Evolutionary conservation across 23 red algal genomes (phyloP), one percentile per base, ranked within the genome.

Genomic region (Gracilariopsis chorda): DNA sequence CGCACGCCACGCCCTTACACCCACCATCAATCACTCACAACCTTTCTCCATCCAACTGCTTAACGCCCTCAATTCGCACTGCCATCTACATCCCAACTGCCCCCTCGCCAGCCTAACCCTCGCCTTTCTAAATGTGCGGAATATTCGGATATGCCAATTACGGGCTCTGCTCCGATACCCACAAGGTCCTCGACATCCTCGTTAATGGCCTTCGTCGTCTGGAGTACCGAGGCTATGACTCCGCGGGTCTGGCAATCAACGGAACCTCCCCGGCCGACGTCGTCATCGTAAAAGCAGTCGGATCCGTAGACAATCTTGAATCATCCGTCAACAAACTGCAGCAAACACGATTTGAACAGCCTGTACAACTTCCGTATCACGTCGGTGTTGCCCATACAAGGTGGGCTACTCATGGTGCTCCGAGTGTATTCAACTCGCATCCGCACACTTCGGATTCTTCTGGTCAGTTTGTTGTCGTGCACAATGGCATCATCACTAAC

Each of bases 401-500:
- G 13, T 98, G 96, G 96, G 96, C 96, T 24, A 98, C 96, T 7
- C 96, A 98, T 34, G 96, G 96, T 55, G 93, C 93, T 28, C 93
- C 93, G 21, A 77, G 25, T 45, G 71, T 94, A 0, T 45, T 49
- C 59, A 98, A 98, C 61, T 90, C 88, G 49, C 96, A 98, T 51
- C 96, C 96, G 20, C 96, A 98, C 68, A 55, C 62, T 2, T 95
- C 93, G 34, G 92, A 87, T 28, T 33, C 96, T n/a, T 76, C 40
- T 23, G 69, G 70, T 0, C 84, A 98, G 56, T 98, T 98, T 61
- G 79, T 98, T 7, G 96, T 98, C 12, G 96, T 98, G 8, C 96
- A 98, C 75, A 98, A 98, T 73, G 96, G 96, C 33, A 98, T 98
- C 41, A 93, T 98, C 77, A 98, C 96, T 30, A 98, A 98, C 56